Base-by-base conservation (phyloP, 768 basidiomycete species). In the Mycena metata region DNA sequence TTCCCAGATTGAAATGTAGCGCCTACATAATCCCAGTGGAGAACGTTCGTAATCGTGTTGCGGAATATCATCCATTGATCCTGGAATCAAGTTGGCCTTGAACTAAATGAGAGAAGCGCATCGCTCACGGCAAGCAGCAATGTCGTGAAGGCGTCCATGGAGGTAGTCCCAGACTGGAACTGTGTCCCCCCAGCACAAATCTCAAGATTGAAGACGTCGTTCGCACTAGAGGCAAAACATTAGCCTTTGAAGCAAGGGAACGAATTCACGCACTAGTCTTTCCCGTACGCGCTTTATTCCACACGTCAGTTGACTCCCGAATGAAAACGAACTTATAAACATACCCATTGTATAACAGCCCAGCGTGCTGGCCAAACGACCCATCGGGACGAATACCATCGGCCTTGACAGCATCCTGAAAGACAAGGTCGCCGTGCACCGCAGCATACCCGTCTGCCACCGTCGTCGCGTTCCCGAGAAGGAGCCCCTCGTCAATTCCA, bases 41-140 rank as follows among this genome's bases (percentile, higher is more conserved):
- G 69, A 46, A 83, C 79, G 12, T 77, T 70, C 1, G 86, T 87
- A 35, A 76, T 41, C 13, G 78, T 75, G 69, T 88, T 87, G 19
- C 77, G 76, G 73, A 81, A 85, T 42, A 88, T 83, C 85, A 87
- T 86, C 87, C 87, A 88, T 61, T 79, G 78, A 57, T 83, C 79
- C 12, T 84, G 1, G 49, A 59, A 33, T 54, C 35, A 30, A 16
- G 17, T 55, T 30, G 30, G 30, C 30, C 30, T 26, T 9, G 10
- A 7, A 9, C 3, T 3, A 39, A 33, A 11, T 8, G 60, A 50
- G 9, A 2, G 46, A 16, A 55, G 21, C 8, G 8, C 23, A 5
- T 39, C 15, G 69, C 36, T 69, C 26, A 74, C 70, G 42, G 70
- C 86, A 49, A 81, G 75, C 55, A 86, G 74, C 15, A 85, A 75